Conservation (phyloP, 352 stramenopile genomes). For the Pythium insidiosum region DNA sequence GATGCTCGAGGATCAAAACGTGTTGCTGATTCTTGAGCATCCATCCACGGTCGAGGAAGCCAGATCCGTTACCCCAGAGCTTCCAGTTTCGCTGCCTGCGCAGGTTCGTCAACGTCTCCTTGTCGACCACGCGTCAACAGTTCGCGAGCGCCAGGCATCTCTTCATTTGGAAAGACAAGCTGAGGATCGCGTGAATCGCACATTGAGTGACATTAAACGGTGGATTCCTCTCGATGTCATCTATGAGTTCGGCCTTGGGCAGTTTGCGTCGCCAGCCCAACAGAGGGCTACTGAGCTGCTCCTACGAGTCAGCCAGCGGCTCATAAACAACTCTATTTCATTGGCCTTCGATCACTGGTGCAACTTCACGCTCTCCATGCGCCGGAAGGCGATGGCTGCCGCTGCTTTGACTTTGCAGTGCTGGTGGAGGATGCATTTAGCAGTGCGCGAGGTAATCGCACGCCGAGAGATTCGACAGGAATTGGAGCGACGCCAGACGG, state of each 20-base stretch:
- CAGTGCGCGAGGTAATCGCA: slow-evolving; percentile 14
- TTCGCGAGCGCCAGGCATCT: too few species aligned
- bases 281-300: slow-evolving; percentile 42
- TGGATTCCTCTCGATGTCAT: slow-evolving; percentile 60
- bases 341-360: slow-evolving; percentile 42
- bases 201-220: slow-evolving; percentile 39
- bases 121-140: slow-evolving; percentile 9
- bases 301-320: slow-evolving; percentile 25
- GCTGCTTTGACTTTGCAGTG: slow-evolving; percentile 31
- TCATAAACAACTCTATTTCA: slow-evolving; percentile 32
- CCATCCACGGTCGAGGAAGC: too few species aligned
- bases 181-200: slow-evolving; percentile 28
- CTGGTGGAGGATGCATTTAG: slow-evolving; percentile 46
- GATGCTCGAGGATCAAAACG: too few species aligned
- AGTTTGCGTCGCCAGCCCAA: slow-evolving; percentile 55
- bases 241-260: slow-evolving; percentile 44
- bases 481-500: slow-evolving; percentile 32
- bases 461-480: slow-evolving; percentile 24
- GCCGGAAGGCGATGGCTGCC: slow-evolving; percentile 7
- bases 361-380: slow-evolving; percentile 10
- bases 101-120: slow-evolving; percentile 2
- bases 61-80: too few species aligned
- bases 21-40: too few species aligned
- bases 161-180: too few species aligned
- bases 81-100: slow-evolving; percentile 1